A percentile compares a stretch with the other conserved stretches of the same genome.
Conservation (phyloP, 2,329 filamentous ascomycete species). For the Verticillium zaregamsianum region DNA sequence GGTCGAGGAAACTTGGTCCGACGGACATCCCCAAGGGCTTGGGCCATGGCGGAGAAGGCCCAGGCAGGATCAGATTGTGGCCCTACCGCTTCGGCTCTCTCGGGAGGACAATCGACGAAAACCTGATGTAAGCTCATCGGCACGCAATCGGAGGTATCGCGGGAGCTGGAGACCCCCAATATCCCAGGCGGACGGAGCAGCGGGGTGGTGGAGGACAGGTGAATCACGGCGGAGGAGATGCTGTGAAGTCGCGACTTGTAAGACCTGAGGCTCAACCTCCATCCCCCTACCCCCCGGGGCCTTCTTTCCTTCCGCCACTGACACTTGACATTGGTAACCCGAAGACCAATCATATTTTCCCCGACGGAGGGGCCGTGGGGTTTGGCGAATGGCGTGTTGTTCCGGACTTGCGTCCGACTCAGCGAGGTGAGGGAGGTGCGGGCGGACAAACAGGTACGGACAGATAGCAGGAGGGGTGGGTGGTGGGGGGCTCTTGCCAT, state of each 20-base stretch:
- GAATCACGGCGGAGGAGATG: neutral
- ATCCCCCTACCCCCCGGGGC: too few species aligned
- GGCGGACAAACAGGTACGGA: too few species aligned
- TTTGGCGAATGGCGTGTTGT: neutral
- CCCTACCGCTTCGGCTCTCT: neutral
- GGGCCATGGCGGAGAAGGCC: neutral
- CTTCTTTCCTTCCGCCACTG: neutral
- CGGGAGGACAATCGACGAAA: neutral
- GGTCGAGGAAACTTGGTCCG: slow-evolving; percentile 10
- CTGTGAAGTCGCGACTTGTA: neutral
- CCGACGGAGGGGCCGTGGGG: neutral
- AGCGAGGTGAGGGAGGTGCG: neutral
- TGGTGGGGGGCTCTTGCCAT: too few species aligned
- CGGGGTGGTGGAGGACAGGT: neutral
- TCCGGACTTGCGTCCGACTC: neutral
- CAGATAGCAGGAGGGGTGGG: too few species aligned
- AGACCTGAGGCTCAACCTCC: neutral
- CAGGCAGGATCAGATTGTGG: neutral
- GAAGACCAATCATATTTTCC: neutral
- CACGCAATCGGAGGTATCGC: neutral
- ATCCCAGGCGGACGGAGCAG: neutral
- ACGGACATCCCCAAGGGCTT: slow-evolving; percentile 15
- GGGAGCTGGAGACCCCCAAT: neutral
- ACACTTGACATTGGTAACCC: neutral
- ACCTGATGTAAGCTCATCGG: neutral